Evolutionary conservation across 768 basidiomycete genomes (phyloP).

Genomic region (Hortiboletus campestris): DNA sequence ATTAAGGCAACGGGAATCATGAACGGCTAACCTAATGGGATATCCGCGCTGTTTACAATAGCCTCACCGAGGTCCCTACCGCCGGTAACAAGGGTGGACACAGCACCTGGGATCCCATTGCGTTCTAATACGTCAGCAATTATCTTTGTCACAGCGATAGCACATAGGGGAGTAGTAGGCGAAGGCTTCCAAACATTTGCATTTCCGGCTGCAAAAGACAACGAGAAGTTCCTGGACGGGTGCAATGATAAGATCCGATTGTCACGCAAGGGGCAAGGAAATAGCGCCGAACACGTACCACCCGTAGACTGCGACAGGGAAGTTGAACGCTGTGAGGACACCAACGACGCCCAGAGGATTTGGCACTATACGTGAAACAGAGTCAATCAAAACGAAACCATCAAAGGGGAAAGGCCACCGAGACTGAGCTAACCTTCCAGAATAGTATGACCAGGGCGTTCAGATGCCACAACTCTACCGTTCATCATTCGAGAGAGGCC

Average conservation of each 20-base stretch:
- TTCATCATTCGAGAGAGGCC: constrained; percentile 95
- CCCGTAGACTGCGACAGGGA: constrained; percentile 91
- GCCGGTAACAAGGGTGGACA: constrained; percentile 80
- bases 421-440: constrained; percentile 61
- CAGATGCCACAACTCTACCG: constrained; percentile 82
- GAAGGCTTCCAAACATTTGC: constrained; percentile 96
- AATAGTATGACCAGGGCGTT: constrained; percentile 87
- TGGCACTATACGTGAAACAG: constrained; percentile 55
- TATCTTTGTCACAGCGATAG: constrained; percentile 90
- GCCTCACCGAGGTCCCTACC: constrained; percentile 78
- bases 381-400: constrained; percentile 2
- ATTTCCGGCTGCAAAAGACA: constrained; percentile 88
- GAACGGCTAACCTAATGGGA: constrained; percentile 67
- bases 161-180: constrained; percentile 80
- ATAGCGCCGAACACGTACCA: constrained; percentile 49
- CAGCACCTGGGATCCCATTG: constrained; percentile 82
- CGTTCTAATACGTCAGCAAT: constrained; percentile 75
- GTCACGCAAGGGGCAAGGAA: constrained; percentile 1
- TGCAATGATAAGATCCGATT: constrained; percentile 9
- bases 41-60: constrained; percentile 66
- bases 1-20: not conserved
- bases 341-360: constrained; percentile 80
- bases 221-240: constrained; percentile 73
- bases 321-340: constrained; percentile 93
- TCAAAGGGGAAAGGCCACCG: not conserved